phyloP scores from a whole-genome alignment of 139 green algal species.

The Closterium sp. region DNA sequence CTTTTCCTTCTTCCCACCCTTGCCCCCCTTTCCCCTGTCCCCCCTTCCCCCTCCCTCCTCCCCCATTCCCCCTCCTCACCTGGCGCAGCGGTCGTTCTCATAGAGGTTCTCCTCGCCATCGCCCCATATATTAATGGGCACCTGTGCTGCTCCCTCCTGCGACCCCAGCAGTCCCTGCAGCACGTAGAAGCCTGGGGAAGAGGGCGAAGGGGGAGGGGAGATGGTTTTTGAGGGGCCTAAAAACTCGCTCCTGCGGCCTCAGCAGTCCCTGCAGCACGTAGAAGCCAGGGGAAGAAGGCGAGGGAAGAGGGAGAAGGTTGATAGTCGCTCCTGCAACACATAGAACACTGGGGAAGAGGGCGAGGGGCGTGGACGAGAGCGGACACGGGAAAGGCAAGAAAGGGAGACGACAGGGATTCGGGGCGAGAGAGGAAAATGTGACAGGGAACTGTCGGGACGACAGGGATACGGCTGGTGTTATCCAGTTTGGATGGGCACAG shows the following conservation, averaged over 20 bases:
- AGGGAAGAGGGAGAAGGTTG: too few relatives aligned
- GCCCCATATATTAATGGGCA: conserved; percentile 26
- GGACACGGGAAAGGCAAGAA: not conserved
- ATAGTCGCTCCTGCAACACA: conserved; percentile 4
- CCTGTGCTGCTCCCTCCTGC: conserved; percentile 4
- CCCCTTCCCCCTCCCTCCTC: not conserved
- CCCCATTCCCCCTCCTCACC: not conserved
- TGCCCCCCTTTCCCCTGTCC: not conserved
- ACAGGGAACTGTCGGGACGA: too few relatives aligned
- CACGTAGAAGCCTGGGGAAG: conserved; percentile 25
- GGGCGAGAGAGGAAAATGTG: not conserved
- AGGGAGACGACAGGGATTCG: not conserved
- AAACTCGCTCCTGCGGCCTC: conserved; percentile 5
- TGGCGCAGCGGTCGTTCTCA: conserved; percentile 27
- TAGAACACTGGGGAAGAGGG: conserved; percentile 5
- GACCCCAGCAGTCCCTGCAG: conserved; percentile 22
- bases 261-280: conserved; percentile 27
- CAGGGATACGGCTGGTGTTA: too few relatives aligned
- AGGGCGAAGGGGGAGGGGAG: too few relatives aligned
- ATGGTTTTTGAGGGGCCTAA: too few relatives aligned
- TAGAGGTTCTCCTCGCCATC: conserved; percentile 23
- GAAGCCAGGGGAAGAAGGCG: too few relatives aligned
- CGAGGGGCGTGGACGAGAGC: not conserved
- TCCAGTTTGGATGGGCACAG: too few relatives aligned
- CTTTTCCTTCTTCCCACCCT: too few relatives aligned